Percentiles rank a stretch among this genome's conserved stretches.
phyloP scores from a whole-genome alignment of 1,284 basidiomycete species.

The Pyrrhoderma noxium region DNA sequence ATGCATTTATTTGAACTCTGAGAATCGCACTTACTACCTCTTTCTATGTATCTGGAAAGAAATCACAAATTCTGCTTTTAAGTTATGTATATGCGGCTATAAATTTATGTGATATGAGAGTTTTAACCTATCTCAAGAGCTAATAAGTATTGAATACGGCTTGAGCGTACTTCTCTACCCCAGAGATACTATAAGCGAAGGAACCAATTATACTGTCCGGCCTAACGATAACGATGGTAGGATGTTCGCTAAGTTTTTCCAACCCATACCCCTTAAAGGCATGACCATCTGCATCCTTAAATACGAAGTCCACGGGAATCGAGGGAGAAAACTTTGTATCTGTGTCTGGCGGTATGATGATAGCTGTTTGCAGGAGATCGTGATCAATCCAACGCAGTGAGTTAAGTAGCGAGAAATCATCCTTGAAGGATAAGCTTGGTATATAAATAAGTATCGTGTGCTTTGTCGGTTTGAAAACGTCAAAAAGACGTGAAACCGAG shows the following conservation, averaged over 20 bases:
- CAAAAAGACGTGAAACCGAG: neutral
- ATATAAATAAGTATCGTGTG: conserved; percentile 1
- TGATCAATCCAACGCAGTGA: no score
- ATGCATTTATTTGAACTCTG: no score
- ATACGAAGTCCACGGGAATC: conserved; percentile 22
- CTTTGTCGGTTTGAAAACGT: neutral
- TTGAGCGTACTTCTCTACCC: conserved; percentile 31
- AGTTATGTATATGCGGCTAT: no score
- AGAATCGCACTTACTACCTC: no score
- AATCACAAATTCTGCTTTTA: no score
- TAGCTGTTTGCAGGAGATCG: neutral
- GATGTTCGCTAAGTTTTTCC: conserved; percentile 16
- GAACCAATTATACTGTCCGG: conserved; percentile 37
- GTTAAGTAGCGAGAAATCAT: neutral
- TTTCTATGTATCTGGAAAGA: no score
- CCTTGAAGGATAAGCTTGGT: neutral
- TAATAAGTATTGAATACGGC: neutral
- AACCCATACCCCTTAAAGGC: conserved; percentile 32
- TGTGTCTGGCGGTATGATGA: neutral
- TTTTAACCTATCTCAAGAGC: no score
- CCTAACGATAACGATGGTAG: conserved; percentile 30
- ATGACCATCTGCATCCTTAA: conserved; percentile 33
- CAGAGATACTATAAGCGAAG: conserved; percentile 27
- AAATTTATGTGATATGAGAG: no score
- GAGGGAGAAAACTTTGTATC: neutral